Evolutionary conservation across 148 eudicot genomes (phyloP).

Genomic region (Chenopodium suecicum): DNA sequence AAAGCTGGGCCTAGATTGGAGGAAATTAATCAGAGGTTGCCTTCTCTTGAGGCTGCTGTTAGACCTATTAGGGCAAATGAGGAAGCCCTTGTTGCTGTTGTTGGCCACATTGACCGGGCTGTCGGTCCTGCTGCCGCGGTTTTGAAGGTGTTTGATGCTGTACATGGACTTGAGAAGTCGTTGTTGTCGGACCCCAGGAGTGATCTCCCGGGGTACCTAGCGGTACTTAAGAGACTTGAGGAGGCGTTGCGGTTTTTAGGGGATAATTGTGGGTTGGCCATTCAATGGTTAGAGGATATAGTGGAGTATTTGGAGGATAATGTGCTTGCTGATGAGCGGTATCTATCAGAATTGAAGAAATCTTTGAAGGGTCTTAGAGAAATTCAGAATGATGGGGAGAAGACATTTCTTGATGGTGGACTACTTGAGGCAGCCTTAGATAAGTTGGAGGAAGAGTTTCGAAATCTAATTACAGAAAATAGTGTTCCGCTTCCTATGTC

Average conservation of each 20-base stretch:
- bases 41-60: slow-evolving; percentile 65
- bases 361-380: slow-evolving; percentile 52
- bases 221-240: slow-evolving; percentile 68
- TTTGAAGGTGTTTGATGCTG: slow-evolving; percentile 75
- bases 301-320: slow-evolving; percentile 81
- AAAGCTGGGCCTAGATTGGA: slow-evolving; percentile 66
- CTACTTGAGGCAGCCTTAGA: slow-evolving; percentile 60
- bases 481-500: slow-evolving; percentile 78
- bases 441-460: slow-evolving; percentile 62
- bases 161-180: slow-evolving; percentile 78
- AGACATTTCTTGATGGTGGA: slow-evolving; percentile 68
- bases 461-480: slow-evolving; percentile 50
- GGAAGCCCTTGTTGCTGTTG: slow-evolving; percentile 67
- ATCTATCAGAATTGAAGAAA: slow-evolving; percentile 46
- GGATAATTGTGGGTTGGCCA: slow-evolving; percentile 79
- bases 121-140: slow-evolving; percentile 88
- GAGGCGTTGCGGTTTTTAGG: slow-evolving; percentile 70
- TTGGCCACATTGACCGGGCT: slow-evolving; percentile 76
- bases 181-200: slow-evolving; percentile 63
- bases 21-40: slow-evolving; percentile 60
- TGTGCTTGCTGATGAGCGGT: slow-evolving; percentile 60
- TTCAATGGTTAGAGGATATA: slow-evolving; percentile 86
- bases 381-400: slow-evolving; percentile 45
- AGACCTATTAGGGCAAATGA: slow-evolving; percentile 67
- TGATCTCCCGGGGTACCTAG: slow-evolving; percentile 68